Conservation (phyloP, 2,329 filamentous ascomycete genomes). For the Fonsecaea multimorphosa region DNA sequence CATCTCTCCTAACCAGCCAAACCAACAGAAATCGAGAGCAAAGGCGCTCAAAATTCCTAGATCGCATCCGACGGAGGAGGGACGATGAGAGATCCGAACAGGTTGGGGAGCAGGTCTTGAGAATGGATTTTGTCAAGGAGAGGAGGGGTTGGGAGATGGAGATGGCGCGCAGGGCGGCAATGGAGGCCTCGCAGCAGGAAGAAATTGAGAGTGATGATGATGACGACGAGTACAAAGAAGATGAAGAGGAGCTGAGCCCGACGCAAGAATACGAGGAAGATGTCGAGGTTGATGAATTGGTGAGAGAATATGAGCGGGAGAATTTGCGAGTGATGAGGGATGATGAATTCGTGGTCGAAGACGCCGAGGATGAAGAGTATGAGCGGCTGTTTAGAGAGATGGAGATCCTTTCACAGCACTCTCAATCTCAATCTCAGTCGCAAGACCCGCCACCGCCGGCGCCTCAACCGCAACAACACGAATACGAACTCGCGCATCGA, state of each 20-base stretch:
- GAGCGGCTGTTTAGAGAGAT: constrained; percentile 70
- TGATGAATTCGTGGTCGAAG: constrained; percentile 29
- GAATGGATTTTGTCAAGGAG: constrained; percentile 50
- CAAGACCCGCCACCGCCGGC: too few relatives aligned
- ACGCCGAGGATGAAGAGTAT: constrained; percentile 64
- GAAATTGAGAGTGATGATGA: constrained; percentile 37
- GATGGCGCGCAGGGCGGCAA: constrained; percentile 30
- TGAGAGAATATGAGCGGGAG: constrained; percentile 37
- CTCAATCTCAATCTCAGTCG: constrained; percentile 39
- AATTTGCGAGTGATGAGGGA: background rate
- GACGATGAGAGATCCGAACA: constrained; percentile 48
- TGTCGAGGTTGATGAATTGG: constrained; percentile 32
- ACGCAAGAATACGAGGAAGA: constrained; percentile 33
- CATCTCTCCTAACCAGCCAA: constrained; percentile 25
- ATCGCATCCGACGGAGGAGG: constrained; percentile 47
- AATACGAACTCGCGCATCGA: background rate
- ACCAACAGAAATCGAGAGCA: constrained; percentile 38
- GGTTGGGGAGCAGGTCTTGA: constrained; percentile 52
- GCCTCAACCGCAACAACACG: background rate
- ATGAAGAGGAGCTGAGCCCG: constrained; percentile 30
- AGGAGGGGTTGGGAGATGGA: constrained; percentile 48
- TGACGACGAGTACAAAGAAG: constrained; percentile 26
- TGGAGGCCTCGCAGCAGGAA: constrained; percentile 12
- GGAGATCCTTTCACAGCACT: constrained; percentile 61
- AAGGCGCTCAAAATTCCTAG: constrained; percentile 50